These are phyloP conservation scores for Penicillium roqueforti DNA, from an alignment of 495 filamentous ascomycete genomes.

Conservation along the genomic window DNA sequence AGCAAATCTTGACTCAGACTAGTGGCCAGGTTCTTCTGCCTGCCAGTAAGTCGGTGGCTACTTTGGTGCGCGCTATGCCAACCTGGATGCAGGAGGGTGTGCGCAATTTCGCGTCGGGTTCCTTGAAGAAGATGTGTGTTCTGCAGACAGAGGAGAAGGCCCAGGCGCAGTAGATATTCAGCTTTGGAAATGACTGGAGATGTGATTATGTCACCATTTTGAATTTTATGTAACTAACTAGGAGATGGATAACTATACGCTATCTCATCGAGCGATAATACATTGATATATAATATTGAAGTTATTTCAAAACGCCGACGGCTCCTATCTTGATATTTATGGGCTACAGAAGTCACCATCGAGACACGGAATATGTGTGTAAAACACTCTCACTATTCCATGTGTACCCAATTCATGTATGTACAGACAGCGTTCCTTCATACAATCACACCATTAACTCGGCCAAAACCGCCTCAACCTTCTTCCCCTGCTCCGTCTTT, in stretches of 20 bases:
- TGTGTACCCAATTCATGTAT: not conserved
- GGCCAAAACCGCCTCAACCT: slow-evolving; percentile 29
- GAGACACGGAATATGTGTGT: not conserved
- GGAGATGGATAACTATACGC: too few relatives aligned
- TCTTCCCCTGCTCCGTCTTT: slow-evolving; percentile 41
- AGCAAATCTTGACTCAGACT: slow-evolving; percentile 39
- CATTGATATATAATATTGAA: too few relatives aligned
- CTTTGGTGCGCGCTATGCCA: slow-evolving; percentile 36
- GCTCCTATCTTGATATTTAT: too few relatives aligned
- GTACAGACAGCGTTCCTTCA: not conserved
- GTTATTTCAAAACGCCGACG: too few relatives aligned
- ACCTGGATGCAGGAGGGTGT: slow-evolving; percentile 39
- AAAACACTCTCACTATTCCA: not conserved
- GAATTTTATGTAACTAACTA: too few relatives aligned
- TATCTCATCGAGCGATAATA: too few relatives aligned
- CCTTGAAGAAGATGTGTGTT: slow-evolving; percentile 12
- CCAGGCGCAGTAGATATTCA: not conserved
- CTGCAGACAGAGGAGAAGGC: slow-evolving; percentile 7
- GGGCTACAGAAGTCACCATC: too few relatives aligned
- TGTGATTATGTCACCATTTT: not conserved
- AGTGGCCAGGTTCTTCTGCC: slow-evolving; percentile 44
- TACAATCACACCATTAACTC: slow-evolving; percentile 15
- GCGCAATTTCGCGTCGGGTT: slow-evolving; percentile 27
- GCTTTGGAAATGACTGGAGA: not conserved
- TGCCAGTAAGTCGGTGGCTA: slow-evolving; percentile 14